A percentile compares a stretch with the other conserved stretches of the same genome.
Evolutionary conservation across 75 land plant species (phyloP).

Genomic region (Selaginella tamariscina): DNA sequence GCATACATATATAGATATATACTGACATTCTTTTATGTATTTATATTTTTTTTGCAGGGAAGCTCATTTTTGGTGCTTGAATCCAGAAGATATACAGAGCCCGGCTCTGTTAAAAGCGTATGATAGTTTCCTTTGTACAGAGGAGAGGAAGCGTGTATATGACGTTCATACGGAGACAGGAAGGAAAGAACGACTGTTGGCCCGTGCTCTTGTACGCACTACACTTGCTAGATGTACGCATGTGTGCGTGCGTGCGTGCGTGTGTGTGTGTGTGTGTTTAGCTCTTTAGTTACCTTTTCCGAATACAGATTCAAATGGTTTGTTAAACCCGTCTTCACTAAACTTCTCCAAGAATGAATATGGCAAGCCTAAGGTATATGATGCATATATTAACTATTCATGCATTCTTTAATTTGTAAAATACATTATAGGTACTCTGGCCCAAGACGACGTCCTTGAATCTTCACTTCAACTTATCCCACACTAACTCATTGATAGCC

Average conservation of each 20-base stretch:
- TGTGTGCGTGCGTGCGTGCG: neutral
- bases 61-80: conserved; percentile 64
- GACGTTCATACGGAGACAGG: conserved; percentile 26
- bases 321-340: conserved; percentile 41
- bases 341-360: conserved; percentile 48
- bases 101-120: conserved; percentile 36
- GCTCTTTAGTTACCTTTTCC: neutral
- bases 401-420: neutral
- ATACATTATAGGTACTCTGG: conserved; percentile 45
- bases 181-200: conserved; percentile 44
- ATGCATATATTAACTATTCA: neutral
- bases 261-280: neutral
- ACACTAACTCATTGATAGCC: conserved; percentile 69
- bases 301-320: conserved; percentile 29
- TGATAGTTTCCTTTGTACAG: conserved; percentile 36
- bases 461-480: conserved; percentile 67
- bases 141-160: conserved; percentile 36
- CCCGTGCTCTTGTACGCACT: conserved; percentile 71
- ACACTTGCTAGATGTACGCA: conserved; percentile 75
- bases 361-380: conserved; percentile 73
- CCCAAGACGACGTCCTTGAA: conserved; percentile 25
- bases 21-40: no score
- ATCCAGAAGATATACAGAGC: conserved; percentile 50
- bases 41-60: conserved; percentile 42
- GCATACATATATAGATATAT: no score